Conservation (phyloP, 345 rosid genomes). For the Xanthoceras sorbifolium region DNA sequence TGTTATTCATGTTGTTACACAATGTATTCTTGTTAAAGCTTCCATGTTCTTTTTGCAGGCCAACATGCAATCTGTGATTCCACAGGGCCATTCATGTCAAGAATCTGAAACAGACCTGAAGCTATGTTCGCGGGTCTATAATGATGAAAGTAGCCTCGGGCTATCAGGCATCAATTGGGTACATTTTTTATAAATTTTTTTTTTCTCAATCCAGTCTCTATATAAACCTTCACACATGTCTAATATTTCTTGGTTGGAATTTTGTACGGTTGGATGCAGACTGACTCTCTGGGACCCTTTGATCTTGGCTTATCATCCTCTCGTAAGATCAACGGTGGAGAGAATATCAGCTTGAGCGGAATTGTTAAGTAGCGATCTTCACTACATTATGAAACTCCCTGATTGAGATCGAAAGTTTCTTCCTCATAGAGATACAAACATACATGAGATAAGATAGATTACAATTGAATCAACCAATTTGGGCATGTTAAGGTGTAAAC, state of each 20-base stretch:
- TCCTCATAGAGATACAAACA: conserved; percentile 10
- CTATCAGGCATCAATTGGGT: conserved; percentile 94
- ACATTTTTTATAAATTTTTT: conserved; percentile 6
- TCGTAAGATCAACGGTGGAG: conserved; percentile 45
- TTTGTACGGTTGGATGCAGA: conserved; percentile 42
- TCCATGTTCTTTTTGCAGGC: conserved; percentile 35
- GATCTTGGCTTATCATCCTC: conserved; percentile 74
- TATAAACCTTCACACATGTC: not conserved
- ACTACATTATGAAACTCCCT: not conserved
- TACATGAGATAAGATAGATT: conserved; percentile 2
- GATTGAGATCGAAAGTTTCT: not conserved
- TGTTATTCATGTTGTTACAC: not conserved
- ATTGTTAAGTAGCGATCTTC: conserved; percentile 30
- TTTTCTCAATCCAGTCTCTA: not conserved
- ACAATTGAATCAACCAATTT: not conserved
- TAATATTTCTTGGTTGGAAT: not conserved
- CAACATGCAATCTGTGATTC: conserved; percentile 35
- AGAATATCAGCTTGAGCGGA: conserved; percentile 42
- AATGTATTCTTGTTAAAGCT: not conserved
- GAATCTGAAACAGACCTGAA: conserved; percentile 47
- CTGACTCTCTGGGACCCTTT: conserved; percentile 80
- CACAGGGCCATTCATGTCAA: conserved; percentile 34
- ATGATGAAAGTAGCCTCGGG: conserved; percentile 84
- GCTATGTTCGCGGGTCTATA: conserved; percentile 42
- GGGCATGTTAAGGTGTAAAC: not conserved